Evolutionary conservation across 352 stramenopile species (phyloP).

Genomic region (Globisporangium spiculum): DNA sequence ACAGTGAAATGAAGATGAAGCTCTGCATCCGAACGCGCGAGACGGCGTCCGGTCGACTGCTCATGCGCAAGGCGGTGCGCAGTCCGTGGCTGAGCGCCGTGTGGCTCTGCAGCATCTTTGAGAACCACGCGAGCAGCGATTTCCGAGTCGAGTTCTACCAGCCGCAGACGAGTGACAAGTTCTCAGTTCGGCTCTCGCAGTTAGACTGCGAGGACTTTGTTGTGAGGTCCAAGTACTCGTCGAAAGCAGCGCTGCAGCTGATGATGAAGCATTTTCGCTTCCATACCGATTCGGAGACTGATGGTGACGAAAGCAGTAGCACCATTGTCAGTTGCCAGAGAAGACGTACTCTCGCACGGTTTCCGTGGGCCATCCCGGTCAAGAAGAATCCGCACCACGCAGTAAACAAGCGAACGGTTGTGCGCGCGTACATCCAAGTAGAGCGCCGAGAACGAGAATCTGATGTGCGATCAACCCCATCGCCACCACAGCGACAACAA

Average conservation of each 20-base stretch:
- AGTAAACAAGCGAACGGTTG: conserved; percentile 33
- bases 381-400: conserved; percentile 33
- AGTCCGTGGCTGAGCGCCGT: conserved; percentile 24
- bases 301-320: neutral
- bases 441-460: conserved; percentile 32
- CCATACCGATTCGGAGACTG: conserved; percentile 8
- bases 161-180: conserved; percentile 28
- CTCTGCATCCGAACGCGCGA: conserved; percentile 26
- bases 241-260: conserved; percentile 1
- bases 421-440: conserved; percentile 56
- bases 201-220: conserved; percentile 32
- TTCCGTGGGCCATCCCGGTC: conserved; percentile 44
- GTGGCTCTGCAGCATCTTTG: conserved; percentile 35
- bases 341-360: conserved; percentile 32
- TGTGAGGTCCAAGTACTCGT: conserved; percentile 13
- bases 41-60: conserved; percentile 23
- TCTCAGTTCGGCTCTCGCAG: conserved; percentile 16
- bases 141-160: conserved; percentile 41
- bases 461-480: neutral
- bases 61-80: conserved; percentile 34
- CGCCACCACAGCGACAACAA: neutral
- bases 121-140: conserved; percentile 18
- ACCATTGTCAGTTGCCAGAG: conserved; percentile 9
- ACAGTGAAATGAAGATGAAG: conserved; percentile 16
- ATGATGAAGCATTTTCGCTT: conserved; percentile 31